These are phyloP conservation scores for Trebouxia sp. DNA, from an alignment of 139 green algal genomes.

Conservation along the genomic window DNA sequence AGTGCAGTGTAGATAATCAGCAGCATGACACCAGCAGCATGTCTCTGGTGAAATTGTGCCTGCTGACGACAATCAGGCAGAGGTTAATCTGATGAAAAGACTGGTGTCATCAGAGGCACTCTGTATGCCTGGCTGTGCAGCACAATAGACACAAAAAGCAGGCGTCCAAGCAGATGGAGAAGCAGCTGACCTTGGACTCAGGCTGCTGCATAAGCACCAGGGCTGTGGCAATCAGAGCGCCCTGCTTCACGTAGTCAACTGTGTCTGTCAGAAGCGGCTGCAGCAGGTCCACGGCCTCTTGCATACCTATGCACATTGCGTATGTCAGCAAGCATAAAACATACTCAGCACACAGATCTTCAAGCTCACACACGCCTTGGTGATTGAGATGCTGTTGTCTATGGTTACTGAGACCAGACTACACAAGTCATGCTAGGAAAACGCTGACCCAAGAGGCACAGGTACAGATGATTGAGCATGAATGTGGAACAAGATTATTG, in stretches of 20 bases:
- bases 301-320: slow-evolving; percentile 35
- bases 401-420: too few species aligned
- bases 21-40: not conserved
- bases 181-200: slow-evolving; percentile 53
- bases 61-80: too few species aligned
- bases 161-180: not conserved
- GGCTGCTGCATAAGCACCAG: slow-evolving; percentile 91
- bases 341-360: not conserved
- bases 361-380: not conserved
- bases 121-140: not conserved
- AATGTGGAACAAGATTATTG: too few species aligned
- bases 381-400: too few species aligned
- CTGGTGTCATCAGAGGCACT: too few species aligned
- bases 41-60: too few species aligned
- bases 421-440: too few species aligned
- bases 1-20: not conserved
- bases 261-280: slow-evolving; percentile 84
- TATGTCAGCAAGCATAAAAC: too few species aligned
- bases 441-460: too few species aligned
- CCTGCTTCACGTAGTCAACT: slow-evolving; percentile 95
- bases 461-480: too few species aligned
- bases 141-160: not conserved
- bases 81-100: too few species aligned
- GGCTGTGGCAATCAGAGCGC: slow-evolving; percentile 89
- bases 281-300: slow-evolving; percentile 83